Conservation (phyloP, 23 red algal genomes). For the Agarophyton chilense region DNA sequence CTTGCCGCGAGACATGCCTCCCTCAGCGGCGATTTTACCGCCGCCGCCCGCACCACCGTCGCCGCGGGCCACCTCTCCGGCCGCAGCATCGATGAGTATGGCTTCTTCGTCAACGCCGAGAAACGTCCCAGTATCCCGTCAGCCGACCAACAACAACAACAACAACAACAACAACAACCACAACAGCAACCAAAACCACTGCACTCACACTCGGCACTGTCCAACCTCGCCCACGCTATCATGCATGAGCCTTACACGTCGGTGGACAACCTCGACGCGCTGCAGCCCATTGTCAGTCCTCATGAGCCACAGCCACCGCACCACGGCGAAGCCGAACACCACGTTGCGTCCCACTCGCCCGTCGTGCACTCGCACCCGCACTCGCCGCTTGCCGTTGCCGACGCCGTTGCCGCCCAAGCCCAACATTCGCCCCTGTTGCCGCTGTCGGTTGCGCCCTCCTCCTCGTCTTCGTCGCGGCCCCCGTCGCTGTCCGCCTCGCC, state of each 20-base stretch:
- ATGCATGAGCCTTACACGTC: slow-evolving; percentile 61
- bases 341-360: neutral
- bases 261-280: slow-evolving; percentile 47
- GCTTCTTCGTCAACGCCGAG: slow-evolving; percentile 55
- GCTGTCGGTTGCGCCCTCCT: neutral
- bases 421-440: no score
- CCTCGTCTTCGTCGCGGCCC: neutral
- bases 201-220: neutral
- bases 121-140: neutral
- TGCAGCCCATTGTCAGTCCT: slow-evolving; percentile 57
- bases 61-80: slow-evolving; percentile 58
- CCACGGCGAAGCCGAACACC: slow-evolving; percentile 16
- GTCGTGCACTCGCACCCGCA: neutral
- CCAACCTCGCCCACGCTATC: slow-evolving; percentile 35
- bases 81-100: slow-evolving; percentile 65
- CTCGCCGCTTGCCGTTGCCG: no score
- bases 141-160: no score
- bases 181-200: no score
- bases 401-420: no score
- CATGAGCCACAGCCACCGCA: no score
- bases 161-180: no score
- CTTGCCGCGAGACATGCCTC: slow-evolving; percentile 45
- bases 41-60: slow-evolving; percentile 58
- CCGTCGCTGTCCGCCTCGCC: neutral
- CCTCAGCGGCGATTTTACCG: slow-evolving; percentile 48